Conservation (phyloP, 352 stramenopile genomes). For the Phytopythium aichiense region DNA sequence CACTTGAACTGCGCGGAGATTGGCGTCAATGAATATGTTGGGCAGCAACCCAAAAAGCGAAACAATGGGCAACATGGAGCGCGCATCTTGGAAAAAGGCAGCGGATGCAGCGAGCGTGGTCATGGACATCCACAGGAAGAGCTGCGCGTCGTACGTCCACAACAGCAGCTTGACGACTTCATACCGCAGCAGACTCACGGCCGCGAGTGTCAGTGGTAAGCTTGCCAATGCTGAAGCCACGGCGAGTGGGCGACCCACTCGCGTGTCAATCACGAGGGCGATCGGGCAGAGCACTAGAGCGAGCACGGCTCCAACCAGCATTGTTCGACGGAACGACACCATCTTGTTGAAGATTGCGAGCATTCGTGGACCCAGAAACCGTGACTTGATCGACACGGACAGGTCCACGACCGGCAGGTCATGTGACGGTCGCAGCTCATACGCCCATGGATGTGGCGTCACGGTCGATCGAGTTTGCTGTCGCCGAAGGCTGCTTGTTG, state of each 20-base stretch:
- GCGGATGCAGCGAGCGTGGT: not conserved
- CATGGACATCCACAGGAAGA: constrained; percentile 5
- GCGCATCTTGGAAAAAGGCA: not conserved
- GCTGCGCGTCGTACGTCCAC: constrained; percentile 13
- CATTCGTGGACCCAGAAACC: constrained; percentile 6
- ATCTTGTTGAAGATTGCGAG: not conserved
- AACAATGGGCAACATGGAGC: not conserved
- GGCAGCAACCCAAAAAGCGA: not conserved
- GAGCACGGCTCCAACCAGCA: not conserved
- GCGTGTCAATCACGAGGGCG: not conserved
- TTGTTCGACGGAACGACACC: not conserved
- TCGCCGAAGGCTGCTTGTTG: not conserved
- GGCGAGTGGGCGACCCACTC: not conserved
- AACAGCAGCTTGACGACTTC: constrained; percentile 8
- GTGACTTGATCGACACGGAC: constrained; percentile 17
- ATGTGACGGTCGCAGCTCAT: constrained; percentile 5
- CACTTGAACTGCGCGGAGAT: not conserved
- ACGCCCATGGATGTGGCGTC: not conserved
- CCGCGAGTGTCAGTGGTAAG: not conserved
- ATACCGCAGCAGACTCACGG: constrained; percentile 8
- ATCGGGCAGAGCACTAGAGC: not conserved
- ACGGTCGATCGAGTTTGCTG: not conserved
- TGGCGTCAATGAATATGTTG: constrained; percentile 8
- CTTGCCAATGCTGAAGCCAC: not conserved
- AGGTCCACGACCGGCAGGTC: constrained; percentile 13